These are phyloP conservation scores for Cyclostephanos tholiformis DNA, from an alignment of 108 stramenopile species.

Conservation along the genomic window DNA sequence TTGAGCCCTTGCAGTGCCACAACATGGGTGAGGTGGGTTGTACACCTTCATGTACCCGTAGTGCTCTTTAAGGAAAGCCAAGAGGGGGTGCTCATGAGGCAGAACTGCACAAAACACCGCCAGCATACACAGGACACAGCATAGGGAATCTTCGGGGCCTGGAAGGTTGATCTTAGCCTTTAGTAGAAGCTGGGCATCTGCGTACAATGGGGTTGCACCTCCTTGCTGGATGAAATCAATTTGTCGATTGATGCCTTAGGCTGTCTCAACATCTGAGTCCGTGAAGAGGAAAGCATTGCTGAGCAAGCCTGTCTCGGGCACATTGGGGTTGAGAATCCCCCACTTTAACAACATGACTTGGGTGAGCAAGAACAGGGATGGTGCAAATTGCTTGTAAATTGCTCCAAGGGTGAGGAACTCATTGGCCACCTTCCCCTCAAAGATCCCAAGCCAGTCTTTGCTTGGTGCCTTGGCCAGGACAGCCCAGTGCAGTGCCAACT, in stretches of 20 bases:
- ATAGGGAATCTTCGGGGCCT: too few species aligned
- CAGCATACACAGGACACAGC: neutral
- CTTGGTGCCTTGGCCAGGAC: constrained; percentile 10
- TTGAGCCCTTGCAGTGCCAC: neutral
- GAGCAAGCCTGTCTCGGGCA: neutral
- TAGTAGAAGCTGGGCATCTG: too few species aligned
- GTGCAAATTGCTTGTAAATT: neutral
- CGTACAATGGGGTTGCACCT: too few species aligned
- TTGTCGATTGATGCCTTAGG: too few species aligned
- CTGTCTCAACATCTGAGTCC: too few species aligned
- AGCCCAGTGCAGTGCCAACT: constrained; percentile 1
- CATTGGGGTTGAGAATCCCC: neutral
- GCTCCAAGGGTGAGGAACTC: too few species aligned
- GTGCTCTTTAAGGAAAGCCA: neutral
- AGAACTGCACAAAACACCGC: neutral
- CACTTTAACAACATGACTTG: neutral
- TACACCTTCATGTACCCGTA: neutral
- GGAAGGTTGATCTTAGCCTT: too few species aligned
- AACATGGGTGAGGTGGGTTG: too few species aligned
- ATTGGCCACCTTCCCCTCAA: too few species aligned
- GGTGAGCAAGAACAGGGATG: neutral
- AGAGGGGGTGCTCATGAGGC: neutral
- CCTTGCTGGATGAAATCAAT: neutral
- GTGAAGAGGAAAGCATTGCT: neutral
- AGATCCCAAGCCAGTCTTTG: neutral